Evolutionary conservation across 306 rosid genomes (phyloP), one percentile per base, ranked within the genome.

Genomic region (Vigna mungo): DNA sequence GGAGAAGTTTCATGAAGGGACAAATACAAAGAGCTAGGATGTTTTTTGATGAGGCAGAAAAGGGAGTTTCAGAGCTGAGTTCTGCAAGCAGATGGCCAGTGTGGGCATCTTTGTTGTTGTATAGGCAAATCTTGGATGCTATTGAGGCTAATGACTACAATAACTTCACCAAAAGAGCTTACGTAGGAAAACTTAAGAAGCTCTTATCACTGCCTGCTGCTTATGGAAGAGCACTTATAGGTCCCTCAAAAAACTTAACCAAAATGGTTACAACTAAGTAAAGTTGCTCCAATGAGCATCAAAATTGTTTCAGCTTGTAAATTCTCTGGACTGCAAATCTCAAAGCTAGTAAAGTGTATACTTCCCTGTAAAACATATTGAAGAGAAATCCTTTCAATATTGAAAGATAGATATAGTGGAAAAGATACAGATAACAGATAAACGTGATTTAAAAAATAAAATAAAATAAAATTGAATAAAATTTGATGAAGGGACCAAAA

Each of bases 71-170:
- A 81, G 97, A 89, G 80, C 89, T 95, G 5, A 88, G 71, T 72
- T 84, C 88, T 48, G 98, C 96, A 1, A 95, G 97, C 68, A 89
- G 97, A 84, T 95, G 96, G 97, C 98, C 97, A 16, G 98, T 95
- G 0, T 90, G 89, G 96, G 90, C 96, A 18, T 95, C 98, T 3
- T 60, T 95, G 82, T 75, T 95, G 74, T 82, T 92, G 64, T 95
- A 95, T 78, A 79, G 85, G 72, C 97, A 92, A 82, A 95, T 95
- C 75, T 82, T 95, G 55, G 97, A 95, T 83, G 84, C 92, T 7
- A 95, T 95, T 75, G 98, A 95, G 86, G 97, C 98, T 49, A 95
- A 95, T 83, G 98, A 91, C 44, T 95, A 90, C 47, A 89, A 95
- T 76, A 95, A 90, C 85, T 92, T 95, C 85, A 95, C 96, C 11